phyloP scores from a whole-genome alignment of 2,329 filamentous ascomycete species.

The Cryphonectria japonica region DNA sequence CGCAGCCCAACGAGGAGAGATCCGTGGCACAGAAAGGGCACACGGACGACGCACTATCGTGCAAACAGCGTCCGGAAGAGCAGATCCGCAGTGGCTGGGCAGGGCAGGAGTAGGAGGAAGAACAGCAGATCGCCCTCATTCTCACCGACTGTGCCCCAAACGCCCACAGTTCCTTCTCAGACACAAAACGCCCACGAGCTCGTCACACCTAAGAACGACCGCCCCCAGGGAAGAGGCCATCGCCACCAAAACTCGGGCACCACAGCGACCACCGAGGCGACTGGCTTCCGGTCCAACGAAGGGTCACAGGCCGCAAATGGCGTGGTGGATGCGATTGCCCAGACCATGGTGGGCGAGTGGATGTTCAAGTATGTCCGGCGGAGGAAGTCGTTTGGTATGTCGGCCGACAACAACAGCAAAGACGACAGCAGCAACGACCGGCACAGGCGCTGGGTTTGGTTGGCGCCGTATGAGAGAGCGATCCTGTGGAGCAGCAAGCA shows the following conservation, averaged over 20 bases:
- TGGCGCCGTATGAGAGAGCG: constrained; percentile 92
- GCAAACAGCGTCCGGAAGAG: constrained; percentile 76
- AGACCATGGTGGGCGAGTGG: constrained; percentile 98
- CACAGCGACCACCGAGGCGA: constrained; percentile 54
- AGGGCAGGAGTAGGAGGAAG: constrained; percentile 51
- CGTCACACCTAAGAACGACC: constrained; percentile 58
- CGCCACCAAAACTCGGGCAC: constrained; percentile 64
- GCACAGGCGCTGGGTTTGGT: constrained; percentile 98
- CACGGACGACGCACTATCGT: constrained; percentile 53
- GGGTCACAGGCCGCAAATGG: constrained; percentile 70
- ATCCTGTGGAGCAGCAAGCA: constrained; percentile 99
- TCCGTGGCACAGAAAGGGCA: constrained; percentile 58
- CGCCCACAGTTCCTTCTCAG: constrained; percentile 72
- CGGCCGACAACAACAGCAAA: constrained; percentile 65
- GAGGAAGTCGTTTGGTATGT: constrained; percentile 87
- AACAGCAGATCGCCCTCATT: constrained; percentile 66
- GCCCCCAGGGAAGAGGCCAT: constrained; percentile 37
- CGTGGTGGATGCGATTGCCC: constrained; percentile 94
- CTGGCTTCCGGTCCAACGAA: constrained; percentile 55
- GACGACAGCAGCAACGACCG: constrained; percentile 76
- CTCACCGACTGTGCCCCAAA: constrained; percentile 69
- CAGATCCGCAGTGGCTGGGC: constrained; percentile 78
- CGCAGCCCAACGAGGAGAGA: constrained; percentile 74
- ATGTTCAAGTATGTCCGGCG: constrained; percentile 90
- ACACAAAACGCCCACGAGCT: constrained; percentile 69